Base-by-base conservation (phyloP, 1,284 basidiomycete species). In the Leccinum griseonigrum region DNA sequence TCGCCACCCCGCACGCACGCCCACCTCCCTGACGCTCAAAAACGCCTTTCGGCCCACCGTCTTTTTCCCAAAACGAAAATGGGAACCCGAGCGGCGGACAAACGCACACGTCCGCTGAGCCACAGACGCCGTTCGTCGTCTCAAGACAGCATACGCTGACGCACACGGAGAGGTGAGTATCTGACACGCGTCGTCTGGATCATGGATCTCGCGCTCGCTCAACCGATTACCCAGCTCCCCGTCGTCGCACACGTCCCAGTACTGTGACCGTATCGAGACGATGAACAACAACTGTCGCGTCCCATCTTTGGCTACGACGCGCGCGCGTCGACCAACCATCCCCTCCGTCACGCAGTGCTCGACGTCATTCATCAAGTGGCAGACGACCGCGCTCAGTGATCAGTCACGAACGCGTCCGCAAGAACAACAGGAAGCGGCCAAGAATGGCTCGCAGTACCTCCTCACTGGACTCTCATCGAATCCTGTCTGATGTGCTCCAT, bases 401-500 rank as follows among this genome's bases (percentile, higher is more conserved):
- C 58, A 48, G 46, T 48, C 46, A 10, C 46, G 18, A 48, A 48
- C 22, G 46, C 43, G 18, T 46, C 18, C 4, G 9, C 31, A 26
- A 26, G 14, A 48, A n/a, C 57, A 48, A 4, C 26, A 52, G 14
- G 54, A 73, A 68, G 26, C 56, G 40, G 14, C 62, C 48, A 75
- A 71, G 51, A 92, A 91, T 68, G 90, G 90, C 13, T 79, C 85
- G 3, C 88, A 90, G 71, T 98, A 97, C 75, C 87, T 97, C 34
- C 81, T 97, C 43, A 97, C 94, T 0, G 85, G 86, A 0, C 82
- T 88, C 29, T 86, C 78, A 85, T 87, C 56, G 95, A 98, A 69
- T 95, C 96, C 3, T 98, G 96, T 69, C 83, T 97, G 61, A 94
- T 97, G 91, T 98, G 96, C 73, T 85, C 87, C 66, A 98, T 98